phyloP scores from a whole-genome alignment of 352 stramenopile genomes.

The Aphanomyces cochlioides region DNA sequence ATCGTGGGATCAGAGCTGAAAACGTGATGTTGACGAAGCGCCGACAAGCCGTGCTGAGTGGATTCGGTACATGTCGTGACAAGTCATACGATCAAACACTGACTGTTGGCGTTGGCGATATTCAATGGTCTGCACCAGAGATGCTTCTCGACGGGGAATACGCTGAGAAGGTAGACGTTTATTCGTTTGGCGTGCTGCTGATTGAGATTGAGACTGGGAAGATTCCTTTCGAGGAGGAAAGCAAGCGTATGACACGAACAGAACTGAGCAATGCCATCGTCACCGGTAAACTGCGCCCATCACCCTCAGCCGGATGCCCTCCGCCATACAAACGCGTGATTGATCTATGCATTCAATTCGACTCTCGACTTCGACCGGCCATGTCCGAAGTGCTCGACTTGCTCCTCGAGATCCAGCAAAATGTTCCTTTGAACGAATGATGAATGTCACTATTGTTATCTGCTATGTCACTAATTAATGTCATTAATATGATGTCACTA shows the following conservation, averaged over 20 bases:
- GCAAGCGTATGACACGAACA: neutral
- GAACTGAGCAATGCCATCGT: constrained; percentile 3
- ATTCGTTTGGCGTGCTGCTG: constrained; percentile 41
- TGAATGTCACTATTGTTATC: neutral
- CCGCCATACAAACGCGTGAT: neutral
- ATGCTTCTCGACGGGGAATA: constrained; percentile 43
- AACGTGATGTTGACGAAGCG: constrained; percentile 39
- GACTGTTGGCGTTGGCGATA: constrained; percentile 42
- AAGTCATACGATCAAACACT: constrained; percentile 39
- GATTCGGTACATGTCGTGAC: constrained; percentile 45
- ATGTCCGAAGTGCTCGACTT: constrained; percentile 1
- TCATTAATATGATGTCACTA: no score
- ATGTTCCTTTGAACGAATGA: neutral
- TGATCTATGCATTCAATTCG: constrained; percentile 3
- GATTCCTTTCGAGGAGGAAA: constrained; percentile 45
- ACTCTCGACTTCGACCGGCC: neutral
- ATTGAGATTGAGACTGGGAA: constrained; percentile 37
- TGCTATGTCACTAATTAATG: no score
- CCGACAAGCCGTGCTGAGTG: constrained; percentile 53
- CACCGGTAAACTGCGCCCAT: constrained; percentile 3
- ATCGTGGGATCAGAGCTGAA: constrained; percentile 38
- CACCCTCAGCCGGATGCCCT: constrained; percentile 3
- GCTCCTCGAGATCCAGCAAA: neutral
- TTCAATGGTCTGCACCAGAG: constrained; percentile 47
- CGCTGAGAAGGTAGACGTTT: constrained; percentile 38